These are phyloP conservation scores for Taphrina pruni DNA, from an alignment of 1,139 yeast species.

Conservation along the genomic window DNA sequence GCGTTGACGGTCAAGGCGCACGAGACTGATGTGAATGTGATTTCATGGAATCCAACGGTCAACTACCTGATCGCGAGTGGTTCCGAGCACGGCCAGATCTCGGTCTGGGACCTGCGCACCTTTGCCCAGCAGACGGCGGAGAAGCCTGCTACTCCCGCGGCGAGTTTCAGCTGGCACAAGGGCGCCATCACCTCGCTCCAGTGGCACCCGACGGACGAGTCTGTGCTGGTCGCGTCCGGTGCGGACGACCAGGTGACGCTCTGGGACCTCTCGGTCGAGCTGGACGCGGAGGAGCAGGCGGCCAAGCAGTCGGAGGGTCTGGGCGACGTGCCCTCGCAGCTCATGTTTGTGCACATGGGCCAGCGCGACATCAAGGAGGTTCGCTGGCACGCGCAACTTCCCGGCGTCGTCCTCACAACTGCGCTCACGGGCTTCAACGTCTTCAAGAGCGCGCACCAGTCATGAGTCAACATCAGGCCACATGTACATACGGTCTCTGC, in stretches of 20 bases:
- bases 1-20: slow-evolving; percentile 86
- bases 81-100: slow-evolving; percentile 97
- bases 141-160: slow-evolving; percentile 68
- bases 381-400: slow-evolving; percentile 96
- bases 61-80: slow-evolving; percentile 91
- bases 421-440: slow-evolving; percentile 94
- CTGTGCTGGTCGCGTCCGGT: slow-evolving; percentile 91
- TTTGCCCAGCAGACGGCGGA: slow-evolving; percentile 56
- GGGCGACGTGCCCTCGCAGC: slow-evolving; percentile 92
- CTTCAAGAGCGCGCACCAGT: slow-evolving; percentile 71
- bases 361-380: slow-evolving; percentile 97
- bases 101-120: slow-evolving; percentile 95
- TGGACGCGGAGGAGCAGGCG: slow-evolving; percentile 92
- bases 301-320: slow-evolving; percentile 76
- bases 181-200: slow-evolving; percentile 90
- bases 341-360: slow-evolving; percentile 91
- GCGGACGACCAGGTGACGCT: slow-evolving; percentile 96
- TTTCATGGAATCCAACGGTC: slow-evolving; percentile 92
- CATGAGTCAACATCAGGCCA: slow-evolving; percentile 58
- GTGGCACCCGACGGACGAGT: slow-evolving; percentile 93
- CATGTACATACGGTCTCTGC: neutral
- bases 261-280: slow-evolving; percentile 97
- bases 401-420: slow-evolving; percentile 91
- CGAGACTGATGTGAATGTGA: slow-evolving; percentile 84
- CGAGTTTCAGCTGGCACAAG: slow-evolving; percentile 86